Evolutionary conservation across 2,329 filamentous ascomycete genomes (phyloP), one percentile per base, ranked within the genome.

Genomic region (Aspergillus udagawae): DNA sequence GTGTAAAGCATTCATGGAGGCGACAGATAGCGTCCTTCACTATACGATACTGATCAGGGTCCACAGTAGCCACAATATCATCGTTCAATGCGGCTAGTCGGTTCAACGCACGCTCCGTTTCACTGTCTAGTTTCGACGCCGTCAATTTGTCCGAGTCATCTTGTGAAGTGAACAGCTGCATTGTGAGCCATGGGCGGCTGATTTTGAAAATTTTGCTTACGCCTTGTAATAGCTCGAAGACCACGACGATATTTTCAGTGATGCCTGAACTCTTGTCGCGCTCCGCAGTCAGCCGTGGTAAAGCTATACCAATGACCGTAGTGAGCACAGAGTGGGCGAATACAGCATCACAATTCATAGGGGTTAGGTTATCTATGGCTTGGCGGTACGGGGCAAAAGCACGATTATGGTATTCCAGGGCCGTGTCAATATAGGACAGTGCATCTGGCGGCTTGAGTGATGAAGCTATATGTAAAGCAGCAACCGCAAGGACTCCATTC

Each of bases 151-250:
- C 80, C 60, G 80, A 79, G 21, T 70, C 68, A 0, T 64, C 64
- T 42, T 74, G 77, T 3, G 73, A 73, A 25, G 73, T 78, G 65
- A 83, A 84, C 1, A 83, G 70, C 72, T 79, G 82, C 17, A 79
- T 76, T 61, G 83, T 80, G 61, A 84, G 77, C 60, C 71, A 74
- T 1, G 68, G 60, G 17, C 63, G 62, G 21, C 67, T 69, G 35
- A 73, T 70, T 2, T 53, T 59, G 32, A 69, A 65, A 23, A 75
- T 75, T 3, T 73, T 73, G 28, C 62, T 69, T 29, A 72, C 66
- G 0, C 73, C 73, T 51, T 73, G 71, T 7, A 75, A 61, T 7
- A 75, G 65, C 41, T 74, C 71, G 44, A 73, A 72, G 2, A 73
- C 67, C 6, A 71, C 65, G 5, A 71, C 60, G 8, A 74, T 70